These are phyloP conservation scores for Acacia pycnantha DNA, from an alignment of 331 rosid species.

Conservation along the genomic window DNA sequence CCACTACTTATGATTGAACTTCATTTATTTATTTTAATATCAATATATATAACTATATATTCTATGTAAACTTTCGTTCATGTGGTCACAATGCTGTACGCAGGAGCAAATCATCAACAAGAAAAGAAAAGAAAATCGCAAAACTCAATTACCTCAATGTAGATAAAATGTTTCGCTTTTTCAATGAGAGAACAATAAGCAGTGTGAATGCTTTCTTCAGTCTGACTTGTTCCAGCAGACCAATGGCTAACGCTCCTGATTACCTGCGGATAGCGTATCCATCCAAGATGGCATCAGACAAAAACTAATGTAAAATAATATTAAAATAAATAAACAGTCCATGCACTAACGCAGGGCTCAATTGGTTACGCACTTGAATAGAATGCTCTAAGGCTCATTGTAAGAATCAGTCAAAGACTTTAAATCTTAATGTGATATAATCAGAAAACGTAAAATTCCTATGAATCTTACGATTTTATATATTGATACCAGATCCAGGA, in stretches of 20 bases:
- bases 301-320: conserved; percentile 18
- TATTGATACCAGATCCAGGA: conserved; percentile 15
- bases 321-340: conserved; percentile 14
- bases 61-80: neutral
- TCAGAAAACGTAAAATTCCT: conserved; percentile 4
- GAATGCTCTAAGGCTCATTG: conserved; percentile 1
- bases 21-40: neutral
- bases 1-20: neutral
- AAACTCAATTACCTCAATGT: conserved; percentile 70
- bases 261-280: conserved; percentile 50
- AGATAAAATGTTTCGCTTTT: conserved; percentile 86
- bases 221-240: conserved; percentile 95
- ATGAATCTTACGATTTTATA: conserved; percentile 13
- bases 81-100: conserved; percentile 2
- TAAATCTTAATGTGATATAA: neutral
- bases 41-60: neutral
- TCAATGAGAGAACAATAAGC: conserved; percentile 96
- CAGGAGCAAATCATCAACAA: conserved; percentile 16
- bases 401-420: neutral
- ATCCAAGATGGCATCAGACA: conserved; percentile 22
- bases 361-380: conserved; percentile 8
- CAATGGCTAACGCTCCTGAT: conserved; percentile 98
- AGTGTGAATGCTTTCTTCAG: conserved; percentile 90
- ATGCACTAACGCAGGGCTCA: neutral
- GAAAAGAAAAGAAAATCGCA: neutral